Percentiles rank a stretch among this genome's conserved stretches.
Evolutionary conservation across 306 rosid species (phyloP).

Genomic region (Quercus agrifolia): DNA sequence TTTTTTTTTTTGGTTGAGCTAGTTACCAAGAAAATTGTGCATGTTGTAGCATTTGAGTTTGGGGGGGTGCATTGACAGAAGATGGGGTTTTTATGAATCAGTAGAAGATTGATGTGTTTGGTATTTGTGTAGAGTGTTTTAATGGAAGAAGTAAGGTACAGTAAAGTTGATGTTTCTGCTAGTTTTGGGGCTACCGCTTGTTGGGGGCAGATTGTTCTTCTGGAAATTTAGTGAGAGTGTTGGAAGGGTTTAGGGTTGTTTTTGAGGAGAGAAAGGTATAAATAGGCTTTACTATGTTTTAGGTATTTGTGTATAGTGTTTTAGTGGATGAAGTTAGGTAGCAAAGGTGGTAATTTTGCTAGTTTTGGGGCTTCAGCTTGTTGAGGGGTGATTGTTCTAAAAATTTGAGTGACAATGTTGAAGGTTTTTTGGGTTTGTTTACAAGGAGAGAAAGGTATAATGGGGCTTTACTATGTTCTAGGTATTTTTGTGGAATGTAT

Average conservation of each 20-base stretch:
- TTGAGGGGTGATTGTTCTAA: too few species aligned
- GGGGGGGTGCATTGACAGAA: background rate
- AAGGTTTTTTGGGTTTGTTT: too few species aligned
- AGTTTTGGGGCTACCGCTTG: background rate
- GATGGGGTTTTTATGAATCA: background rate
- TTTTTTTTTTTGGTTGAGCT: background rate
- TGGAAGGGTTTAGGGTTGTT: background rate
- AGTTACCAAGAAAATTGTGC: background rate
- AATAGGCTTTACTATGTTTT: background rate
- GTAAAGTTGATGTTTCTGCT: background rate
- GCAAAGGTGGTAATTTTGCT: too few species aligned
- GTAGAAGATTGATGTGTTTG: background rate
- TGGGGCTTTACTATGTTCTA: background rate
- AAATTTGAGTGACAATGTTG: too few species aligned
- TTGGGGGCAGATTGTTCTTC: background rate
- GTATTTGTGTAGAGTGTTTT: background rate
- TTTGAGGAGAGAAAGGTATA: background rate
- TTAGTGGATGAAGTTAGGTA: too few species aligned
- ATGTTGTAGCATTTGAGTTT: background rate
- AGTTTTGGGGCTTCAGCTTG: too few species aligned
- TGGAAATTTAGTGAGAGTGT: background rate
- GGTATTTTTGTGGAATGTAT: background rate
- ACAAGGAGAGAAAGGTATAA: too few species aligned
- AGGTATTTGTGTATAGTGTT: too few species aligned
- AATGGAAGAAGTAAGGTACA: background rate